Evolutionary conservation across 352 stramenopile genomes (phyloP).

Genomic region (Blastocystis sp.): DNA sequence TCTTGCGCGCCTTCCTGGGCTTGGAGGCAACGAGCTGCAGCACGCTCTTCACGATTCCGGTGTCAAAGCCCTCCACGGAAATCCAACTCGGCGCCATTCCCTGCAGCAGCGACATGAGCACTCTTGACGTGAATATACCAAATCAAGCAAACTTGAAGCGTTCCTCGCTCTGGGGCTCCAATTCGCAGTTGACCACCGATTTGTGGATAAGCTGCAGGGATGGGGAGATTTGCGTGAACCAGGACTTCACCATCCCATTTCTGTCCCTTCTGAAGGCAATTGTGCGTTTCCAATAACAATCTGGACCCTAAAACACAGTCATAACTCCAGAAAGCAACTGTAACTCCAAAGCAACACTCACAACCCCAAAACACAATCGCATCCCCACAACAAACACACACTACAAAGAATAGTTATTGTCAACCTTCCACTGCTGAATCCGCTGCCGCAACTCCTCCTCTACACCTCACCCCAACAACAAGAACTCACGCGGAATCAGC

Average conservation of each 20-base stretch:
- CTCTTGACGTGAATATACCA: not conserved
- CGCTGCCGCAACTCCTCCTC: conserved; percentile 27
- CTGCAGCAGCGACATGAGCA: not conserved
- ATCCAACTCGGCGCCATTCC: not conserved
- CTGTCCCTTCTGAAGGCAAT: not conserved
- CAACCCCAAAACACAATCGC: too few relatives aligned
- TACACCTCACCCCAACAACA: not conserved
- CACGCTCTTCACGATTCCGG: conserved; percentile 3
- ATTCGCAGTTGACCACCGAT: not conserved
- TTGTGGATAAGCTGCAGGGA: conserved; percentile 15
- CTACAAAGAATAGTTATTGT: conserved; percentile 37
- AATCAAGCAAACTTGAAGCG: not conserved
- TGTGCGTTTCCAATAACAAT: not conserved
- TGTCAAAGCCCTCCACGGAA: conserved; percentile 22
- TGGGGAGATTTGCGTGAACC: conserved; percentile 51
- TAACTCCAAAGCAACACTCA: not conserved
- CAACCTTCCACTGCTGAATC: conserved; percentile 25
- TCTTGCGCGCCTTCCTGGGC: not conserved
- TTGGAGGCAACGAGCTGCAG: conserved; percentile 3
- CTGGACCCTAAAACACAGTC: not conserved
- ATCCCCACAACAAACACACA: not conserved
- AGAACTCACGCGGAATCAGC: conserved; percentile 36
- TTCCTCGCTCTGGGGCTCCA: conserved; percentile 7
- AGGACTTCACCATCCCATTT: conserved; percentile 30
- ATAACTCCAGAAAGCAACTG: not conserved